phyloP scores from a whole-genome alignment of 257 asterid species.

The Solanum paucissectum region DNA sequence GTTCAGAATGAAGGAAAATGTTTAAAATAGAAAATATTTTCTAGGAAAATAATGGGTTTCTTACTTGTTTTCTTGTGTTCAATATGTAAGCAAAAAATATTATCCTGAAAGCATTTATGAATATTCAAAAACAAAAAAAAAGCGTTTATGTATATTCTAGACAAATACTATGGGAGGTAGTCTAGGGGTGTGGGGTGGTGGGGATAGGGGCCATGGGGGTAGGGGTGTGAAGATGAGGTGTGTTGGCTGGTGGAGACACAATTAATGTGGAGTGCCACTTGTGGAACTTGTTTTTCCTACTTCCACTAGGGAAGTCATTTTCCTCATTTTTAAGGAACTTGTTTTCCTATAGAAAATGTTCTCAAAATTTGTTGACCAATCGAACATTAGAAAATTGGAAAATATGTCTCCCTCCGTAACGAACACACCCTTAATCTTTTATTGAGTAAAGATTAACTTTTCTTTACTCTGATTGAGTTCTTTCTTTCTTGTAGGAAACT shows the following conservation, averaged over 20 bases:
- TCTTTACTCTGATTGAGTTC: conserved; percentile 14
- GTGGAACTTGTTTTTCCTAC: not conserved
- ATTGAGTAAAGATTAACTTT: not conserved
- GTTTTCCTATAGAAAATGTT: not conserved
- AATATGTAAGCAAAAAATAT: not conserved
- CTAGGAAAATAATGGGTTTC: not conserved
- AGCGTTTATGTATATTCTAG: not conserved
- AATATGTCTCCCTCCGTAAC: not conserved
- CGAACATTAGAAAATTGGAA: not conserved
- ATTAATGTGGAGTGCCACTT: not conserved
- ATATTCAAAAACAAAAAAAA: not conserved
- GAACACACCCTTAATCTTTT: not conserved
- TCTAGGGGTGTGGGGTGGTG: not conserved
- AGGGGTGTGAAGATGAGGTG: not conserved
- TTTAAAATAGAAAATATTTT: not conserved
- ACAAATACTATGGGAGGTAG: not conserved
- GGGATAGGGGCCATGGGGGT: not conserved
- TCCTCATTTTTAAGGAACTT: not conserved
- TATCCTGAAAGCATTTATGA: not conserved
- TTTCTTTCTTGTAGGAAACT: conserved; percentile 49
- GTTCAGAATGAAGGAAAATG: not conserved
- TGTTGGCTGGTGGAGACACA: not conserved
- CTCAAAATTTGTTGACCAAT: not conserved
- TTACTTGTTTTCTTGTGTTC: not conserved
- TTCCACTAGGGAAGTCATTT: not conserved